These are phyloP conservation scores for Bimuria novae-zelandiae DNA, from an alignment of 2,329 filamentous ascomycete genomes.

Conservation along the genomic window DNA sequence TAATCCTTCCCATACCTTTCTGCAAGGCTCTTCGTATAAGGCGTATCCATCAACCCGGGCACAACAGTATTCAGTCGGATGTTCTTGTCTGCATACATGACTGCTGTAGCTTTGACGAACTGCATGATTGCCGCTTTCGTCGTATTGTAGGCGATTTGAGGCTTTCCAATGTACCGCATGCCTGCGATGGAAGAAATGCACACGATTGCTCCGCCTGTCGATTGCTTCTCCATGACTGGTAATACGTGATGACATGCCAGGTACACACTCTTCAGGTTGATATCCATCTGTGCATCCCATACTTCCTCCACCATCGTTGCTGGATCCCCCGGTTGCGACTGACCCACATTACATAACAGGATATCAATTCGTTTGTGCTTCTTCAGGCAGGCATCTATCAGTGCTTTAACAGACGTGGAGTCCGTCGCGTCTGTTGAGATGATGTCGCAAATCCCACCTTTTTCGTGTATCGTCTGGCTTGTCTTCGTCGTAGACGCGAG, in stretches of 20 bases:
- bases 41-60: conserved; percentile 61
- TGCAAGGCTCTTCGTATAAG: conserved; percentile 13
- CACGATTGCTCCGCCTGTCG: conserved; percentile 44
- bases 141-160: conserved; percentile 60
- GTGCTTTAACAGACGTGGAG: background rate
- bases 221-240: conserved; percentile 59
- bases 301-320: conserved; percentile 54
- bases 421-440: conserved; percentile 5
- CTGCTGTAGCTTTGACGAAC: conserved; percentile 55
- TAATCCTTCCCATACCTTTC: conserved; percentile 8
- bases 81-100: conserved; percentile 55
- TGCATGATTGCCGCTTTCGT: conserved; percentile 59
- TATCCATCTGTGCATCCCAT: conserved; percentile 59
- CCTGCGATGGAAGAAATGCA: conserved; percentile 59
- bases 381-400: conserved; percentile 13
- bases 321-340: conserved; percentile 56
- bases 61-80: conserved; percentile 61
- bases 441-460: conserved; percentile 10
- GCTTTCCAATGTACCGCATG: conserved; percentile 56
- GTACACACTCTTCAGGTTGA: conserved; percentile 63
- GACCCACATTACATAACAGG: conserved; percentile 60
- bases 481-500: conserved; percentile 7
- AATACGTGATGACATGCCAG: conserved; percentile 58
- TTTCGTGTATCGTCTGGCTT: background rate
- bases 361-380: conserved; percentile 59